Base-by-base conservation (phyloP, 768 basidiomycete genomes). In the Mycena vitilis region DNA sequence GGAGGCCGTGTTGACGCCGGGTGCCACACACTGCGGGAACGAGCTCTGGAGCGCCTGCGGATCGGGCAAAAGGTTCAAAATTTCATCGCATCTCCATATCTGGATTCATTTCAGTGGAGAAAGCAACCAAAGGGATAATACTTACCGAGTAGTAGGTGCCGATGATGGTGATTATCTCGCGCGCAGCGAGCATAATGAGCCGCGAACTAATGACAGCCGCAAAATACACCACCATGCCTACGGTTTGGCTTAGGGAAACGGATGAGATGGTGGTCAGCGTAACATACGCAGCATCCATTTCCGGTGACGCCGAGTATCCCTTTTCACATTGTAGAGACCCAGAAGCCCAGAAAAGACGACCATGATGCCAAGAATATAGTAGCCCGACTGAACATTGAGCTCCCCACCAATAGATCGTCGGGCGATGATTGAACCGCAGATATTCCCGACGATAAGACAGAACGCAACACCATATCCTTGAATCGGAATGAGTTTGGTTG, bases 261-360 rank as follows among this genome's bases (percentile, higher is more conserved):
- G 8, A 5, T 20, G 23, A 12, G 56, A 56, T 10, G 20, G 16
- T 4, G 36, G 3, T 7, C 12, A 40, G 42, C 18, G 1, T 4
- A 13, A 71, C 76, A 48, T 66, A 77, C 76, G 71, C 5, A 77
- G 67, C 76, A 77, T 77, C 76, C 76, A 77, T 60, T 73, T 74
- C 57, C 76, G 51, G 66, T 77, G 76, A 22, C 64, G 52, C 20
- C 74, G 70, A 23, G 76, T 77, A 51, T 76, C 66, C 42, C 59
- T 68, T 61, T 73, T 76, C 30, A 72, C 74, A 44, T 77, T 70
- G 59, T 65, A 70, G 37, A 71, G 34, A 7, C 76, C 76, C 57
- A 75, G 34, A 5, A 73, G 20, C 16, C 63, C 73, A 23, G 69
- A 40, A 58, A 58, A 64, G 36, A 73, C 66, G 38, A 73, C 59